Base-by-base conservation (phyloP, 2,329 filamentous ascomycete species). In the Beauveria varroae region DNA sequence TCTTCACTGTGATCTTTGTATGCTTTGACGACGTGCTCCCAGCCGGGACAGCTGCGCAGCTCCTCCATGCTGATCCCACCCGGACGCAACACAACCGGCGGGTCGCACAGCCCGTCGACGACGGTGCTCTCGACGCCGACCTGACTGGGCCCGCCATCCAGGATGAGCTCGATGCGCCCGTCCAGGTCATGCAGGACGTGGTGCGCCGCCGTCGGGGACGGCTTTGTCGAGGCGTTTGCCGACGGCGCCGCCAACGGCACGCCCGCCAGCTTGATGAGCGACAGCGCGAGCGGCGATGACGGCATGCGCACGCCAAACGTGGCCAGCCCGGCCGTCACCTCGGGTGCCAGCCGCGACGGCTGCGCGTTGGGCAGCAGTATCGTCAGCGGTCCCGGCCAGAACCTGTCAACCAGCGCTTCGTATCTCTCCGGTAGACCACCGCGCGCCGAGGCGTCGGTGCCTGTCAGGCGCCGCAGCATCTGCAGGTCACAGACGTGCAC, bases 61-160 rank as follows among this genome's bases (percentile, higher is more conserved):
- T 92, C 86, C 57, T 95, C 91, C 50, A 97, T 82, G 34, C 90
- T 88, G 37, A 99, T 81, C 8, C 95, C 95, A 1, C 95, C 95
- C 0, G 95, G 95, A 51, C 95, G 78, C 40, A 99, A 78, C 40
- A 99, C 85, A 3, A 88, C 84, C 0, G 95, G 95, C 7, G 93
- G 93, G 53, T 83, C 76, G 62, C 86, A 91, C 16, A 98, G 77
- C 0, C 95, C 95, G 69, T 98, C 95, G 0, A 99, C 92, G 1
- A 99, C 95, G 0, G 95, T 99, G 71, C 92, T 97, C 75, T 99
- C 95, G 0, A 99, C 92, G 1, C 95, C 95, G 12, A 99, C 91
- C 22, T 83, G 81, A 68, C 93, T 98, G 0, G 86, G 76, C 0
- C 95, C 95, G 2, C 93, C 95, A 67, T 99, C 93, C 0, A 99